Evolutionary conservation across 345 rosid genomes (phyloP), one percentile per base, ranked within the genome.

Genomic region (Brassica carinata): DNA sequence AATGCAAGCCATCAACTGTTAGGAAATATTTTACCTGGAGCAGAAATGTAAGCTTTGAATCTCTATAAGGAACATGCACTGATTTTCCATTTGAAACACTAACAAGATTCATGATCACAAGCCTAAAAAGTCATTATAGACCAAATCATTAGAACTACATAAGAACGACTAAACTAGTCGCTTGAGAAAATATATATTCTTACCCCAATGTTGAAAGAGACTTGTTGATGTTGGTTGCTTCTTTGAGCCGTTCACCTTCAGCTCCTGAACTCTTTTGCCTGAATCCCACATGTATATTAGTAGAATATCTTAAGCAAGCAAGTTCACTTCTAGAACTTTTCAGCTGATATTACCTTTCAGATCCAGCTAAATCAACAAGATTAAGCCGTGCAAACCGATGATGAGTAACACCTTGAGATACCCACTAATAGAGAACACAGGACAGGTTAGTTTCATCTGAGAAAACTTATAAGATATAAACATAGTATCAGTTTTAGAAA

Each of bases 251-350:
- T 81, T 96, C 99, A 79, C 98, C 99, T 85, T 96, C 99, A 72
- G 99, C 98, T 62, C 98, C 98, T 79, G 99, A 96, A 83, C 93
- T 91, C 86, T 96, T 96, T 75, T 96, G 99, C 85, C 99, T 96
- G 79, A 58, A 48, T 71, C 58, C 13, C 27, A 17, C 18, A 75
- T 77, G 80, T 76, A 72, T 71, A 80, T 80, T 78, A 79, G 76
- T 72, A 17, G 27, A 29, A 58, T 38, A 61, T 15, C 63, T 73
- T 63, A 62, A 30, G 55, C 30, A 72, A 31, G 40, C 40, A 1
- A 18, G 58, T 71, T 2, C 2, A 7, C 33, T 65, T 57, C n/a
- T 38, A n/a, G 1, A 55, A 30, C 8, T 29, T 57, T 63, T 15
- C 11, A 26, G 70, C 67, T 31, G 67, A 33, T 40, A 14, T 71